Evolutionary conservation across 345 rosid genomes (phyloP).

Genomic region (Pseudoturritis turrita): DNA sequence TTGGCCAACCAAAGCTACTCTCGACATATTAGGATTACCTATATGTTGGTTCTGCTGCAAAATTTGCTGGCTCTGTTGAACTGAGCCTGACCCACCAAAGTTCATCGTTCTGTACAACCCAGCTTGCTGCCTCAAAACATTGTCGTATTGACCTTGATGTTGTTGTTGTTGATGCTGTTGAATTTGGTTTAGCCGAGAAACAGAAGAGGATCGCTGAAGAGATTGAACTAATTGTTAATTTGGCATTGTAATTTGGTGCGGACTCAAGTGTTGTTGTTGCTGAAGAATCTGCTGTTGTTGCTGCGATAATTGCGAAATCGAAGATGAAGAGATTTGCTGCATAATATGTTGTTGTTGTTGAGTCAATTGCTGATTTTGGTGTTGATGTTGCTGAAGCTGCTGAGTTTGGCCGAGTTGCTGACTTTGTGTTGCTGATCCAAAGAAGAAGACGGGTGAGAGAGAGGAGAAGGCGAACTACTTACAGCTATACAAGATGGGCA

Average conservation of each 20-base stretch:
- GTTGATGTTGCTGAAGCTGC: slow-evolving; percentile 32
- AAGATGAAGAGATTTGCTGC: slow-evolving; percentile 49
- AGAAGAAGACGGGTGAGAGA: slow-evolving; percentile 34
- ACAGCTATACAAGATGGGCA: too few species aligned
- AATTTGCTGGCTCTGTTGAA: slow-evolving; percentile 51
- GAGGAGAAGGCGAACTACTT: slow-evolving; percentile 48
- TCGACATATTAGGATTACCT: slow-evolving; percentile 47
- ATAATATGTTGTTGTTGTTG: slow-evolving; percentile 40
- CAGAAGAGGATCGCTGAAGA: slow-evolving; percentile 69
- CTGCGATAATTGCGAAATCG: slow-evolving; percentile 41
- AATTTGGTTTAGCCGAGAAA: slow-evolving; percentile 64
- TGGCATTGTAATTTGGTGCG: slow-evolving; percentile 49
- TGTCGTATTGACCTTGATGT: slow-evolving; percentile 47
- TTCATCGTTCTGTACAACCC: slow-evolving; percentile 65
- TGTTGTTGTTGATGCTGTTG: slow-evolving; percentile 52
- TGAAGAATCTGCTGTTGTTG: slow-evolving; percentile 43
- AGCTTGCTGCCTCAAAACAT: slow-evolving; percentile 64
- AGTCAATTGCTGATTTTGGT: slow-evolving; percentile 31
- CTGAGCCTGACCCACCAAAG: slow-evolving; percentile 63
- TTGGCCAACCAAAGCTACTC: slow-evolving; percentile 69
- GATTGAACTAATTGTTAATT: slow-evolving; percentile 54
- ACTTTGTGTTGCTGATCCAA: slow-evolving; percentile 37
- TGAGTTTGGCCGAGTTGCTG: slow-evolving; percentile 29
- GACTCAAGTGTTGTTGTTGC: slow-evolving; percentile 29
- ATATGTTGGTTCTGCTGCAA: slow-evolving; percentile 59